Evolutionary conservation across 1,284 basidiomycete species (phyloP).

Genomic region (Phenoliferia sp.): DNA sequence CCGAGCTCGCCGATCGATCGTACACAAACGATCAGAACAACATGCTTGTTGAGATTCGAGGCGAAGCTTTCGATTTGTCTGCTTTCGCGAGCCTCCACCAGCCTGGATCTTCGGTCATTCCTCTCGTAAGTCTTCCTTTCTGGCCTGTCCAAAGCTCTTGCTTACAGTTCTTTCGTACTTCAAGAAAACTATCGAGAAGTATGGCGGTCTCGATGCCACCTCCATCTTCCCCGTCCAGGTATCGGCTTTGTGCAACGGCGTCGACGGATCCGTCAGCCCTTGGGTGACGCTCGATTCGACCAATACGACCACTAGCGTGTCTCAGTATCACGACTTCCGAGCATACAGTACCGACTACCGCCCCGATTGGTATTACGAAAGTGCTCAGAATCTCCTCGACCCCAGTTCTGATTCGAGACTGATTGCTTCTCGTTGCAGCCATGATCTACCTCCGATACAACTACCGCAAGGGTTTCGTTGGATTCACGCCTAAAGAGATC

Average conservation of each 20-base stretch:
- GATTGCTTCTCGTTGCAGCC: conserved; percentile 13
- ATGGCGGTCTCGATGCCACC: conserved; percentile 73
- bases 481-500: conserved; percentile 75
- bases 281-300: conserved; percentile 73
- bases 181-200: conserved; percentile 58
- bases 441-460: conserved; percentile 69
- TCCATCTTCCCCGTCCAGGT: conserved; percentile 95
- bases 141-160: neutral
- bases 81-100: conserved; percentile 35
- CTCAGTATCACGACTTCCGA: conserved; percentile 91
- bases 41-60: conserved; percentile 76
- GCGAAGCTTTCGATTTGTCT: conserved; percentile 82
- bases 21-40: conserved; percentile 61
- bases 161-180: too few relatives aligned
- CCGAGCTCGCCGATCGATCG: conserved; percentile 71
- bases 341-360: conserved; percentile 77
- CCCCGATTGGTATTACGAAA: conserved; percentile 96
- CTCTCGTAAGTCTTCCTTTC: conserved; percentile 8
- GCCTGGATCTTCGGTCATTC: conserved; percentile 25
- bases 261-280: conserved; percentile 72
- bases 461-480: conserved; percentile 82
- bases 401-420: neutral
- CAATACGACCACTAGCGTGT: conserved; percentile 68
- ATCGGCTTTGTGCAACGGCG: conserved; percentile 85
- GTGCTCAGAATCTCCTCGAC: conserved; percentile 8